phyloP scores from a whole-genome alignment of 371 early-diverging fungal species.

The Apophysomyces variabilis region DNA sequence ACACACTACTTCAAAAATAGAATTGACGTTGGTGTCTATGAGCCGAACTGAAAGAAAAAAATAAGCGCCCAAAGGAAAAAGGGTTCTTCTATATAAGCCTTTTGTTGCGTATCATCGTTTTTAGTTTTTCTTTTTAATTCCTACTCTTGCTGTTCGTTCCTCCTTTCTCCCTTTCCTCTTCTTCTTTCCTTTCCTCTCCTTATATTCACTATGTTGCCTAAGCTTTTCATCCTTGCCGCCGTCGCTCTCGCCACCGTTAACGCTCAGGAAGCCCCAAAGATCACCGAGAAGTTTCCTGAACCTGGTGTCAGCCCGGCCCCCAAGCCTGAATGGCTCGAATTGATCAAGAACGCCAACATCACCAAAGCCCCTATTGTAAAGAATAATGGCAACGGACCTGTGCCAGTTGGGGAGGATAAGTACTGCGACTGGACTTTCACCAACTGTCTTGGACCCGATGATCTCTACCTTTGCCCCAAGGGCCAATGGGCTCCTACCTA shows the following conservation, averaged over 20 bases:
- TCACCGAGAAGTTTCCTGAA: constrained; percentile 24
- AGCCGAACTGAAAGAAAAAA: neutral
- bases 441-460: constrained; percentile 46
- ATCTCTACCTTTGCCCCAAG: constrained; percentile 51
- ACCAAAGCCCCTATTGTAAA: constrained; percentile 42
- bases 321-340: constrained; percentile 49
- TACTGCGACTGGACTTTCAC: constrained; percentile 61
- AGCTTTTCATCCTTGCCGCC: constrained; percentile 18
- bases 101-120: neutral
- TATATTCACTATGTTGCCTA: constrained; percentile 11
- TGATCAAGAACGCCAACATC: constrained; percentile 39
- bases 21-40: constrained; percentile 6
- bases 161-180: constrained; percentile 7
- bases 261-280: constrained; percentile 15
- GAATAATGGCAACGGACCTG: constrained; percentile 15
- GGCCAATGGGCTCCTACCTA: constrained; percentile 59
- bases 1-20: constrained; percentile 7
- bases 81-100: neutral
- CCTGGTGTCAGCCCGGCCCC: constrained; percentile 29
- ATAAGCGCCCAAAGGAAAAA: neutral
- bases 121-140: no score
- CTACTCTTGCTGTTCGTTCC: neutral
- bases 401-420: constrained; percentile 22
- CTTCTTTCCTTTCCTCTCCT: constrained; percentile 11
- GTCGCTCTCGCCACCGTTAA: constrained; percentile 18